A percentile compares a stretch with the other conserved stretches of the same genome.
phyloP scores from a whole-genome alignment of 2,329 filamentous ascomycete species.

The Aspergillus ochraceus region DNA sequence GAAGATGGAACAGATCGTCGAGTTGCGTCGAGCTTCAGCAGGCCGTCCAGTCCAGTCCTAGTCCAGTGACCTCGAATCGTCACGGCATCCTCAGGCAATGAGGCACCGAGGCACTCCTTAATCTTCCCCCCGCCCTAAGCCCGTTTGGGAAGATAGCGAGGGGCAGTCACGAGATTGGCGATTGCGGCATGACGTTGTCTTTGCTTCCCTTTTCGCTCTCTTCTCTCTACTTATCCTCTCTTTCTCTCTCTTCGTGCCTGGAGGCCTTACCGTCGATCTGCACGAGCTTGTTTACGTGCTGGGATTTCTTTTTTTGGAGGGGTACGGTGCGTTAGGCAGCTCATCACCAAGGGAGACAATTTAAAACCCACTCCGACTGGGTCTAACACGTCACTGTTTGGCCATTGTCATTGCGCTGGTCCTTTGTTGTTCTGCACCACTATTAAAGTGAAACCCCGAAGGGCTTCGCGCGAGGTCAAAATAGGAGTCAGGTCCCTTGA shows the following conservation, averaged over 20 bases:
- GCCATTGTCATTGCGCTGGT: not conserved
- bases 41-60: not conserved
- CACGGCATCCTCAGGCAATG: not conserved
- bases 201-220: not conserved
- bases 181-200: constrained; percentile 20
- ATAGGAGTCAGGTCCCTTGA: not conserved
- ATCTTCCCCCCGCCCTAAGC: constrained; percentile 21
- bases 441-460: not conserved
- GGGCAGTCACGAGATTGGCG: constrained; percentile 23
- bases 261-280: not conserved
- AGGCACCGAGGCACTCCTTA: not conserved
- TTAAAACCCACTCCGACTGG: constrained; percentile 4
- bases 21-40: not conserved
- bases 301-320: not conserved
- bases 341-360: constrained; percentile 2
- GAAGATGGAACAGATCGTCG: not conserved
- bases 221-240: not conserved
- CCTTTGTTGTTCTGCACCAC: not conserved
- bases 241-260: not conserved
- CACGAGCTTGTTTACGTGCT: not conserved
- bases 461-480: not conserved
- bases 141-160: constrained; percentile 14
- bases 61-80: not conserved
- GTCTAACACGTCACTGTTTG: constrained; percentile 18
- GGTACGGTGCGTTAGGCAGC: constrained; percentile 1